Evolutionary conservation across 228 moss, liverwort and hornwort species (phyloP), one percentile per base, ranked within the genome.

Genomic region (Sphagnum fallax): DNA sequence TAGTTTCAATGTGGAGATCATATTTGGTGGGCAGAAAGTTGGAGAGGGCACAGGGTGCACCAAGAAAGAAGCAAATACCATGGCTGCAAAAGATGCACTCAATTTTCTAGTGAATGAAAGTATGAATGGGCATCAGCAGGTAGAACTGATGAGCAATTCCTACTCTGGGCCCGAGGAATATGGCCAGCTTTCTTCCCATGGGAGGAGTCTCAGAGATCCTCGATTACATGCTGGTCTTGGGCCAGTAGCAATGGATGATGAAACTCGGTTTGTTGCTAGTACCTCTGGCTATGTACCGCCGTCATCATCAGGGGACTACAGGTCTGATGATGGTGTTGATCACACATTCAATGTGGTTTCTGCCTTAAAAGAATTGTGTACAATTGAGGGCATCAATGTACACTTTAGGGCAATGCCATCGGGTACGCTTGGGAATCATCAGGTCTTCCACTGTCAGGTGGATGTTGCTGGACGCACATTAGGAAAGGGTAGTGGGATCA

Each of bases 21-120:
- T 90, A 63, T 92, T 98, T 74, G 93, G 87, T 77, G 98, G 94
- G 67, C 90, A 94, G 69, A 93, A 89, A 76, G 86, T 98, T 13
- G 98, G 89, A 63, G 87, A 98, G 68, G 98, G 94, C 61, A 79
- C 90, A 59, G 93, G 92, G 55, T 80, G 89, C 69, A 90, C 77
- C 50, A 92, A 86, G 73, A 91, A 98, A 81, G 98, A 98, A 66
- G 98, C 98, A 55, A 88, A 91, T 62, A 78, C 88, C 66, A 81
- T 82, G 53, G 98, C 98, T 80, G 98, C 98, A 14, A 87, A 98
- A 80, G 85, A 82, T 63, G 94, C 98, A 47, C 83, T 98, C 32
- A 32, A 32, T 32, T 32, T 32, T 32, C 32, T 32, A 32, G 32
- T 32, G 32, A 32, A 32, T 32, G 32, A 32, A 32, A 32, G 32